Evolutionary conservation across 352 stramenopile species (phyloP), one percentile per base, ranked within the genome.

Genomic region (Phytophthora tubulina): DNA sequence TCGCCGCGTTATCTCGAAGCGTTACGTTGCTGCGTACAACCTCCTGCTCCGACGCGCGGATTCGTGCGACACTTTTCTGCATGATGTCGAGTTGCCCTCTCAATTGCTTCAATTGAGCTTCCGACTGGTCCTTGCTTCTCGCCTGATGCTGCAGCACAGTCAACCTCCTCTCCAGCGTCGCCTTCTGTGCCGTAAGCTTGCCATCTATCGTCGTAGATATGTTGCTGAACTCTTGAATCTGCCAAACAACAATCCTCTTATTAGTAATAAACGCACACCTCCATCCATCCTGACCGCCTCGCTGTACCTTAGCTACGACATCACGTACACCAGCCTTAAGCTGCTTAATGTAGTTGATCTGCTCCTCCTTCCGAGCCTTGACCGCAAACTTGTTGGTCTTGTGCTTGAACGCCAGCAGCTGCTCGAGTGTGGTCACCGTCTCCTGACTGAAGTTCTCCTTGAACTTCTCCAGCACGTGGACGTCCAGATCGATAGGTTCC

Each of bases 361-460:
- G 68, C 55, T 94, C 86, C 38, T 94, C 84, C 38, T 85, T 79
- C 3, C 79, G 58, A 15, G 72, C 86, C 52, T 89, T 89, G 21
- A 78, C 71, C 30, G 89, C 78, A 49, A 90, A 94, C 51, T 92
- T 94, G 51, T 87, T 91, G 27, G 86, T 80, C 52, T 91, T 92
- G 35, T 75, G 50, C 17, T 80, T 75, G 31, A 88, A 84, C 51
- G 85, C 73, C n/a, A 92, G 69, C 56, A 89, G 49, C 55, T 84
- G 67, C 42, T 92, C 74, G 1, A 91, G 72, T n/a, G 80, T 67
- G 6, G 75, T 49, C 21, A 83, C 17, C 21, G 67, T 79, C 32
- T 89, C 73, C 0, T 65, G 36, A 15, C 67, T 52, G 49, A 91
- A 88, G 57, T 33, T 76, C 33, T 63, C 60, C 1, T 53, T 27